Conservation (phyloP, 2,329 filamentous ascomycete genomes). For the Mariannaea elegans region DNA sequence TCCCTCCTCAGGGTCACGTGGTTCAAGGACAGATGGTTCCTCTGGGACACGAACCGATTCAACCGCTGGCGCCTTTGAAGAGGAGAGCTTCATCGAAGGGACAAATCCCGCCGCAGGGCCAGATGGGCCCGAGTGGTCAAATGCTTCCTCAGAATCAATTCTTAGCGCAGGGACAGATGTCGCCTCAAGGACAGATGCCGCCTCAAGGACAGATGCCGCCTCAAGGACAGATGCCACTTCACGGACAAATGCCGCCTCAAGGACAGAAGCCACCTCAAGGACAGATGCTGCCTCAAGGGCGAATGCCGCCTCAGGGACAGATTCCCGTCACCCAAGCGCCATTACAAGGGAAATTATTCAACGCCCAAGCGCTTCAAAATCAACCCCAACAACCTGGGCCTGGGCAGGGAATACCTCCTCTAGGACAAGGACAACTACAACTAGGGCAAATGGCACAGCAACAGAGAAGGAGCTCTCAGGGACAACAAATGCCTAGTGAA, state of each 20-base stretch:
- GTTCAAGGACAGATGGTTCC: background rate
- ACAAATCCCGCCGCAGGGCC: conserved; percentile 8
- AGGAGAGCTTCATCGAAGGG: conserved; percentile 31
- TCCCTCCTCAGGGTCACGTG: background rate
- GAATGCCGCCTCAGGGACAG: background rate
- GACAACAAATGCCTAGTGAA: conserved; percentile 20
- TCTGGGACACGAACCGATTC: conserved; percentile 17
- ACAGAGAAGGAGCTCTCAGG: conserved; percentile 26
- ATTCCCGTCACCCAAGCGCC: too few relatives aligned
- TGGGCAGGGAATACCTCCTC: background rate
- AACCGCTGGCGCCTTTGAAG: conserved; percentile 21
- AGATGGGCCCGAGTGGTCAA: background rate
- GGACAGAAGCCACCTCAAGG: conserved; percentile 10
- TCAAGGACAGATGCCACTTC: conserved; percentile 11
- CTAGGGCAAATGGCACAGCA: conserved; percentile 16
- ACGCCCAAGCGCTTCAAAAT: background rate
- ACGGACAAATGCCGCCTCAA: conserved; percentile 7
- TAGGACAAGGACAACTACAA: conserved; percentile 1
- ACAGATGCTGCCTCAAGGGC: background rate
- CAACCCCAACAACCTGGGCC: background rate
- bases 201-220: conserved; percentile 6
- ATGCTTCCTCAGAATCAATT: conserved; percentile 9
- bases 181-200: conserved; percentile 1
- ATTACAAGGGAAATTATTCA: conserved; percentile 6
- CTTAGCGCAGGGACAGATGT: conserved; percentile 15